Percentiles rank a stretch among this genome's conserved stretches.
phyloP scores from a whole-genome alignment of 345 rosid genomes.

The Odontarrhena argentea region DNA sequence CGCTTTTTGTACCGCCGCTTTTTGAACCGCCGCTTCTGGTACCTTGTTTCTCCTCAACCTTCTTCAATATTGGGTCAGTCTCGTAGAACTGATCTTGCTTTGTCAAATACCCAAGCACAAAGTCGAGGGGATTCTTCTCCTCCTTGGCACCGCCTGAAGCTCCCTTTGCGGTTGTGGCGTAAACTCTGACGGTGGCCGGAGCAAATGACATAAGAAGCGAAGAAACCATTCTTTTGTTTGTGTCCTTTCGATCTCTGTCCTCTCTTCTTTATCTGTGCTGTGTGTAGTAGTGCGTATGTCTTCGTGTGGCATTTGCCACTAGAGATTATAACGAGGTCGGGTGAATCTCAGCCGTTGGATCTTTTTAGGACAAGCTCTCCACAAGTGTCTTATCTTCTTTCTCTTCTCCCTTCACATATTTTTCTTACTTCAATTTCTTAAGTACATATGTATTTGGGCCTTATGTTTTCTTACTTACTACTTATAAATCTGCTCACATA shows the following conservation, averaged over 20 bases:
- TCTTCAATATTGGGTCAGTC: constrained; percentile 74
- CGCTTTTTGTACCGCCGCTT: constrained; percentile 25
- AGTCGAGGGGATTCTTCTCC: constrained; percentile 69
- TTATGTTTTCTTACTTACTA: not conserved
- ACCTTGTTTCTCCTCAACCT: constrained; percentile 51
- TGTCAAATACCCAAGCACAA: constrained; percentile 57
- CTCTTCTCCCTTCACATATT: constrained; percentile 26
- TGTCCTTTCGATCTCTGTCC: not conserved
- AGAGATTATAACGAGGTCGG: constrained; percentile 28
- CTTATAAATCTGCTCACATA: too few species aligned
- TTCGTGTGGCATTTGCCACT: constrained; percentile 32
- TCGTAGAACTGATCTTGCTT: constrained; percentile 86
- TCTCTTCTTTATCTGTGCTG: not conserved
- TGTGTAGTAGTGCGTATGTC: constrained; percentile 9
- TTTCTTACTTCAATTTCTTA: constrained; percentile 1
- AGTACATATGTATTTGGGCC: not conserved
- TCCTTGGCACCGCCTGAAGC: constrained; percentile 52
- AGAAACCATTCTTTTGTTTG: constrained; percentile 53
- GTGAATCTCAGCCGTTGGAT: constrained; percentile 49
- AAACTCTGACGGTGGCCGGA: constrained; percentile 57
- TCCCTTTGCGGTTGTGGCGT: constrained; percentile 65
- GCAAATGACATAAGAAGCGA: constrained; percentile 56
- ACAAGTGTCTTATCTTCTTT: constrained; percentile 70
- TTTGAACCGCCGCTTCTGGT: constrained; percentile 37
- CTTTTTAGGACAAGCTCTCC: constrained; percentile 62